Conservation (phyloP, 2,329 filamentous ascomycete genomes). For the Paecilomyces formosus region DNA sequence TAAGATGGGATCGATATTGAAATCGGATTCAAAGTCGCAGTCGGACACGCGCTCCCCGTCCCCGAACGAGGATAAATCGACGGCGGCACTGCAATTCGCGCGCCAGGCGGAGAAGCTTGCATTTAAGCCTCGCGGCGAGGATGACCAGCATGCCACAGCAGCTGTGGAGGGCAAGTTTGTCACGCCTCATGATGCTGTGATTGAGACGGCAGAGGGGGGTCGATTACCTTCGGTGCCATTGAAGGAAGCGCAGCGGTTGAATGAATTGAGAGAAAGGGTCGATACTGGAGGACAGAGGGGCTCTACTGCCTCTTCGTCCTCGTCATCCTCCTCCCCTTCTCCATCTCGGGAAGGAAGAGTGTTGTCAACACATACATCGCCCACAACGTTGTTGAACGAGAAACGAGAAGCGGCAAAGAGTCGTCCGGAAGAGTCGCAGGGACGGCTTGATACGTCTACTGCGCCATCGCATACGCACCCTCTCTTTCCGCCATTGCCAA, state of each 20-base stretch:
- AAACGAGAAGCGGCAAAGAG: slow-evolving; percentile 1
- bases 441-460: slow-evolving; percentile 24
- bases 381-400: slow-evolving; percentile 1
- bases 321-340: not conserved
- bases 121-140: not conserved
- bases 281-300: slow-evolving; percentile 7
- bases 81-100: not conserved
- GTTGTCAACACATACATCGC: not conserved
- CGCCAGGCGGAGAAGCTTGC: slow-evolving; percentile 4
- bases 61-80: not conserved
- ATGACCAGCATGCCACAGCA: slow-evolving; percentile 2
- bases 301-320: not conserved
- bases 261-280: slow-evolving; percentile 30
- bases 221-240: slow-evolving; percentile 62
- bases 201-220: slow-evolving; percentile 60
- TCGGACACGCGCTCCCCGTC: not conserved
- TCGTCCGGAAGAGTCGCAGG: not conserved
- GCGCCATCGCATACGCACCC: slow-evolving; percentile 67
- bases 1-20: not conserved
- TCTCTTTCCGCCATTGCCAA: slow-evolving; percentile 74
- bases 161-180: slow-evolving; percentile 28
- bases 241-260: slow-evolving; percentile 63
- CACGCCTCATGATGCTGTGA: slow-evolving; percentile 64
- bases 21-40: not conserved
- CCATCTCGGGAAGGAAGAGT: no score